Evolutionary conservation across 768 basidiomycete species (phyloP), one percentile per base, ranked within the genome.

Genomic region (Paxillus rubicundulus): DNA sequence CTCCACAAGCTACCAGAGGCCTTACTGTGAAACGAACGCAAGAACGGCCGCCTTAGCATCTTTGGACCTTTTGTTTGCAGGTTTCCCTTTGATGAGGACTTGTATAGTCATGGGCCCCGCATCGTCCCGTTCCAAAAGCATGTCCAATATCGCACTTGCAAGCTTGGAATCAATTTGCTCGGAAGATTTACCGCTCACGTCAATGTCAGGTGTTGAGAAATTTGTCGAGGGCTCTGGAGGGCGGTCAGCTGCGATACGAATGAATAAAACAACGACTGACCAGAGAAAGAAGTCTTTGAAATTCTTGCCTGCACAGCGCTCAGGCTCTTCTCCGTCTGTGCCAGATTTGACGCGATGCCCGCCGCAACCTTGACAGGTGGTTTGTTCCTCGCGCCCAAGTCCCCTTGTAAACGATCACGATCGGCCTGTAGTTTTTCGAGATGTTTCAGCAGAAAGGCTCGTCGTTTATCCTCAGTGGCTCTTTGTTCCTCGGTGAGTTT

Each of bases 401-500:
- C 28, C 40, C 2, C n/a, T 28, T 36, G 51, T 1, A 69, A 30
- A 30, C 43, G 27, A n/a, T 27, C 34, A 2, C 13, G 46, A 0
- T 39, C 42, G 18, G 4, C 6, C 21, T 69, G 53, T 10, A 66
- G 54, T n/a, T 57, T 56, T 37, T 40, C 12, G 40, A 57, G 34
- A 36, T 65, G 59, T 14, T 16, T 18, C 49, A 4, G 9, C 45
- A 68, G 53, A 34, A 68, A 69, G 6, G 39, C 55, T 4, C 4
- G 7, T 3, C 66, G 66, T 34, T 54, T 69, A 13, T 41, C 55
- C 53, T 69, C 65, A 0, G 49, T 42, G 17, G 12, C 56, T 10
- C 56, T 58, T 52, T 68, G 67, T 2, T 57, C 61, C 8, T 40
- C 9, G 4, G 55, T 67, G 28, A 69, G 58, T 18, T 60, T 55